phyloP scores from a whole-genome alignment of 129 eudicot species.

The Artemisia annua region DNA sequence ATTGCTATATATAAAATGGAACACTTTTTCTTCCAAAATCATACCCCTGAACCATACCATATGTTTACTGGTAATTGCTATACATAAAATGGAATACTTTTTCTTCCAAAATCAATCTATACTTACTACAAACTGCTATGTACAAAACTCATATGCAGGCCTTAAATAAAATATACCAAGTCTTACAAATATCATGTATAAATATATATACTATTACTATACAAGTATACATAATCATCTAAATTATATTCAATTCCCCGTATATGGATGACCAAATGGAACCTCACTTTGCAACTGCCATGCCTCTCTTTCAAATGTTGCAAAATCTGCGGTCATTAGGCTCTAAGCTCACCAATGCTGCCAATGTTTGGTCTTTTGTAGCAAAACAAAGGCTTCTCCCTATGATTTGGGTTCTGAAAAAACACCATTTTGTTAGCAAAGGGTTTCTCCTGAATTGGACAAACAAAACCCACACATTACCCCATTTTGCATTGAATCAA shows the following conservation, averaged over 20 bases:
- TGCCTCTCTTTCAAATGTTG: conserved; percentile 69
- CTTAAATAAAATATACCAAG: conserved; percentile 8
- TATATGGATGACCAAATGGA: conserved; percentile 52
- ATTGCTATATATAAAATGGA: no score
- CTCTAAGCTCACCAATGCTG: no score
- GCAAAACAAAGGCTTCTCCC: no score
- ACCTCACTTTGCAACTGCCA: conserved; percentile 57
- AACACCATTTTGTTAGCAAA: no score
- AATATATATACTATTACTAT: background rate
- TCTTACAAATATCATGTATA: conserved; percentile 4
- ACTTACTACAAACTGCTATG: background rate
- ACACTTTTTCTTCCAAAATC: no score
- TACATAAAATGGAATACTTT: background rate
- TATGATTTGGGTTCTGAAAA: no score
- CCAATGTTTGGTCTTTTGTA: no score
- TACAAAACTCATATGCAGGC: background rate
- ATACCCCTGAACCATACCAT: no score
- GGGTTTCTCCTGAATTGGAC: no score
- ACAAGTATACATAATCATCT: background rate
- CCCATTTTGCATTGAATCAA: no score
- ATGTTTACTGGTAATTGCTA: background rate
- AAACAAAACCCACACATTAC: no score
- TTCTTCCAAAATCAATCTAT: background rate
- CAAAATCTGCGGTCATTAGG: background rate
- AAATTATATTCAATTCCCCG: conserved; percentile 50